Percentiles rank a stretch among this genome's conserved stretches.
phyloP scores from a whole-genome alignment of 225 moss, liverwort and hornwort genomes.

The Asterella californica region DNA sequence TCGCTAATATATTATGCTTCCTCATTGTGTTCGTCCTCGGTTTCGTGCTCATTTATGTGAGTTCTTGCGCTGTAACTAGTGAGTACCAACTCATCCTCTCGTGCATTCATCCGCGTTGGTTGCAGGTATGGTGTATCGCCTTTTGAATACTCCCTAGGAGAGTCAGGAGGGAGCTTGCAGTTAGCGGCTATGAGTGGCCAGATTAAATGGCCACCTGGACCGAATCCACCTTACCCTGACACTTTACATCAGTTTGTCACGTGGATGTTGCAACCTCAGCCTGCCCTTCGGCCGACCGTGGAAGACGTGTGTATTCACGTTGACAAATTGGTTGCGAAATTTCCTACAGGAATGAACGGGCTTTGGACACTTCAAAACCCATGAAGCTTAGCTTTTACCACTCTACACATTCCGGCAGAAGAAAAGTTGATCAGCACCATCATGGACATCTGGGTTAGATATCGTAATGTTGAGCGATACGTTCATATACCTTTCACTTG shows the following conservation, averaged over 20 bases:
- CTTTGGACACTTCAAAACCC: constrained; percentile 58
- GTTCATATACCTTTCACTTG: constrained; percentile 4
- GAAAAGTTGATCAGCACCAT: constrained; percentile 10
- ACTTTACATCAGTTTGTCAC: constrained; percentile 63
- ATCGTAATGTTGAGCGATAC: neutral
- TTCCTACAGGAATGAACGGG: constrained; percentile 51
- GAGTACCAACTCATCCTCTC: neutral
- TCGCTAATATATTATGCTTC: neutral
- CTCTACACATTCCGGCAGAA: neutral
- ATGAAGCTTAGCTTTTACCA: constrained; percentile 7
- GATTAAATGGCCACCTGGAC: constrained; percentile 76
- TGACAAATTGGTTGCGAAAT: constrained; percentile 63
- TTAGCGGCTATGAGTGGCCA: constrained; percentile 73
- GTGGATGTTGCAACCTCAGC: constrained; percentile 81
- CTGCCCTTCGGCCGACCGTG: constrained; percentile 60
- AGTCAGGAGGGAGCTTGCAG: constrained; percentile 89
- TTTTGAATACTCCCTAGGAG: constrained; percentile 75
- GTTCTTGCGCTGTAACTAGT: neutral
- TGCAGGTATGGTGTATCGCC: constrained; percentile 94
- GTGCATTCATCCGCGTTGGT: neutral
- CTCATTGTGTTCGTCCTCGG: too few species aligned
- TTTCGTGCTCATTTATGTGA: neutral
- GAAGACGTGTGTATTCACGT: constrained; percentile 73
- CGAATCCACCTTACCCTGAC: constrained; percentile 79
- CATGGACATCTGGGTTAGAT: neutral